Base-by-base conservation (phyloP, 1,284 basidiomycete species). In the Pseudozyma tsukubaensis region DNA sequence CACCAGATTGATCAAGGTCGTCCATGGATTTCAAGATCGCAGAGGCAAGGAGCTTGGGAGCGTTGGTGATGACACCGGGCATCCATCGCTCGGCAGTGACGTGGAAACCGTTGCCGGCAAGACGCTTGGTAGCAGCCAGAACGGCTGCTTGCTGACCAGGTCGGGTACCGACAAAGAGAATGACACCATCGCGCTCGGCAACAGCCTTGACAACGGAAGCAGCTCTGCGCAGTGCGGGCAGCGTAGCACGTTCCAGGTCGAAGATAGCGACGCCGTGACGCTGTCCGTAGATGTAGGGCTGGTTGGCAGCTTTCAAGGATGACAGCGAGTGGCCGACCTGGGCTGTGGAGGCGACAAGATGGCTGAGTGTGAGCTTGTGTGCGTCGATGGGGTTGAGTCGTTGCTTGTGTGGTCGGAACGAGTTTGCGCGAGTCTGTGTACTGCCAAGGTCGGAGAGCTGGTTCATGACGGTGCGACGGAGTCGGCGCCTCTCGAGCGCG, bases 281-380 rank as follows among this genome's bases (percentile, higher is more conserved):
- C 24, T 90, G 90, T 66, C 96, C 97, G 84, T 98, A 98, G 47
- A 96, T 91, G 84, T 94, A 95, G n/a, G 95, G 93, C 76, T 92
- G 88, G 83, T 93, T 95, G 74, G 94, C 91, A 18, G 92, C 91
- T 84, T 93, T 91, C 87, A 96, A 91, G 71, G 92, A 89, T 2
- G 90, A 88, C 51, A 89, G 89, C 29, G 91, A 88, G 84, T 99
- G 96, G 4, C 97, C 97, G 47, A 99, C 90, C 83, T 98, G 96
- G 12, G 97, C 94, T 35, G 94, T 94, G 8, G 94, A 88, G 0
- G 97, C 94, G 44, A 98, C 87, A 62, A 99, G 90, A 48, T 95
- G 92, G 10, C 94, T 95, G 48, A 96, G 87, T 1, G 94, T 94
- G 63, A 91, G 87, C 67, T 92, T 87, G 50, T 89, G 86, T 9